Conservation (phyloP, 73 alveolate species). For the Paramecium sonneborni region DNA sequence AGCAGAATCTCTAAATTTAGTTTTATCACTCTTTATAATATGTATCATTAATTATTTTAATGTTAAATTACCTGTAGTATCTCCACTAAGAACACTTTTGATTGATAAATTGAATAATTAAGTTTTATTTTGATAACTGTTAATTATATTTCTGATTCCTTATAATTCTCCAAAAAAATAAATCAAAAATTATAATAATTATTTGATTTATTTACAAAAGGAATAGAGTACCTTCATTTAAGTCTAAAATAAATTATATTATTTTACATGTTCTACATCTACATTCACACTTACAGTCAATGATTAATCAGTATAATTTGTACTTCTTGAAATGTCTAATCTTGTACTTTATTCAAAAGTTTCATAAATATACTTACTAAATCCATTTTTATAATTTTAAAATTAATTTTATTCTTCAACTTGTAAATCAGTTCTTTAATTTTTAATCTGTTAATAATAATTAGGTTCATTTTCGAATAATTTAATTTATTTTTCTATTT, state of each 20-base stretch:
- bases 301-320: neutral
- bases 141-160: neutral
- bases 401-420: neutral
- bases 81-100: neutral
- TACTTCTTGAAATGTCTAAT: neutral
- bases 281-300: neutral
- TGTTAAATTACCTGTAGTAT: neutral
- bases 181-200: neutral
- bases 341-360: neutral
- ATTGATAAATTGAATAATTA: neutral
- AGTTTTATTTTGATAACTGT: neutral
- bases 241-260: neutral
- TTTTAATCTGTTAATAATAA: neutral
- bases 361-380: neutral
- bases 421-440: neutral
- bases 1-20: neutral
- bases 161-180: slow-evolving; percentile 3
- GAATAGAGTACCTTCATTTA: neutral
- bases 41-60: slow-evolving; percentile 38
- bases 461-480: slow-evolving; percentile 26
- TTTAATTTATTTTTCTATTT: neutral
- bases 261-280: slow-evolving; percentile 7
- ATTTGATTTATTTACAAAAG: neutral
- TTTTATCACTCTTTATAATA: neutral
- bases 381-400: neutral